Evolutionary conservation across 169 alveolate species (phyloP).

Genomic region (Cystoisospora suis): DNA sequence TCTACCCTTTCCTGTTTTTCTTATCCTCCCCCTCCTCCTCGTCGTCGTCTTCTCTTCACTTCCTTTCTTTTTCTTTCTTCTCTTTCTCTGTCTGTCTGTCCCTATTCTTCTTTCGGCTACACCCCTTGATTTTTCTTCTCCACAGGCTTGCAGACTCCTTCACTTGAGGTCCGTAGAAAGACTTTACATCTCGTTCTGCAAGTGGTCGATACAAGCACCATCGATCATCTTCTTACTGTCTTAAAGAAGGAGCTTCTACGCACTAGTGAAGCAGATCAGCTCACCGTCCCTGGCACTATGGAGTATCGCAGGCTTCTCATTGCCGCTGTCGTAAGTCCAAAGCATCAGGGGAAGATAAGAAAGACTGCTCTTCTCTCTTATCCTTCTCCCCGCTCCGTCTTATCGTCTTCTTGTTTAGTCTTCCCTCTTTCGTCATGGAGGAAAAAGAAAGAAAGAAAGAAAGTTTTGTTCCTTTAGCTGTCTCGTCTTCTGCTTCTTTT

Average conservation of each 20-base stretch:
- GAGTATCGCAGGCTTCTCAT: conserved; percentile 42
- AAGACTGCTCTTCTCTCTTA: too few relatives aligned
- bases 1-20: background rate
- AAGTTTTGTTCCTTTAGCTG: too few relatives aligned
- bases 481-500: too few relatives aligned
- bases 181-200: conserved; percentile 29
- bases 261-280: conserved; percentile 27
- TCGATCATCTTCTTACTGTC: conserved; percentile 27
- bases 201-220: background rate
- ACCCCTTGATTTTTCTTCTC: background rate
- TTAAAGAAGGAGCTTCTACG: conserved; percentile 38
- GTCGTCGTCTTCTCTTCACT: background rate
- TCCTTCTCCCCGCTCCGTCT: too few relatives aligned
- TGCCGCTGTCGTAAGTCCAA: conserved; percentile 22
- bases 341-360: too few relatives aligned
- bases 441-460: too few relatives aligned
- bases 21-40: background rate
- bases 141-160: conserved; percentile 40
- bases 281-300: background rate
- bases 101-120: background rate
- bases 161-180: conserved; percentile 51
- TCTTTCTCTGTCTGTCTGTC: background rate
- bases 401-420: too few relatives aligned
- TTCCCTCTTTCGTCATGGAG: too few relatives aligned
- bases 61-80: background rate